These are phyloP conservation scores for Neurospora tetrasperma DNA, from an alignment of 495 filamentous ascomycete genomes.

Conservation along the genomic window DNA sequence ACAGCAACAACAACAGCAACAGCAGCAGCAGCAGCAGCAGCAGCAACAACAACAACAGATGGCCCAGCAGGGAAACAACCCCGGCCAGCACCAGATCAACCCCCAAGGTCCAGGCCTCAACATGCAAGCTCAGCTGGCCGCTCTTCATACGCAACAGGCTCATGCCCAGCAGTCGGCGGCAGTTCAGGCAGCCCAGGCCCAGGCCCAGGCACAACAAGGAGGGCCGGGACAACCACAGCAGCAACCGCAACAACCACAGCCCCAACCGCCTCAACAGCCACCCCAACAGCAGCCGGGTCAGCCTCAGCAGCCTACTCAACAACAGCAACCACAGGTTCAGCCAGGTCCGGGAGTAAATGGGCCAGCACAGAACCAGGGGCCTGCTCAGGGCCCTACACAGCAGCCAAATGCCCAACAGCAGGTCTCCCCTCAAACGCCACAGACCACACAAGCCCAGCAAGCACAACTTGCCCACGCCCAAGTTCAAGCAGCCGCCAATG, in stretches of 20 bases:
- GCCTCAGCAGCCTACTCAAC: slow-evolving; percentile 31
- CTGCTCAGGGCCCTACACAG: slow-evolving; percentile 20
- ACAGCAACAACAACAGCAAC: slow-evolving; percentile 34
- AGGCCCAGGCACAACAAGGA: slow-evolving; percentile 42
- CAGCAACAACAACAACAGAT: slow-evolving; percentile 40
- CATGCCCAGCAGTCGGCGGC: slow-evolving; percentile 28
- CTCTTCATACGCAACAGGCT: slow-evolving; percentile 21
- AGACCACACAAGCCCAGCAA: slow-evolving; percentile 46
- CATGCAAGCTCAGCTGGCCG: slow-evolving; percentile 24
- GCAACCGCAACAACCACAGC: slow-evolving; percentile 27
- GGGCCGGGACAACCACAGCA: slow-evolving; percentile 33
- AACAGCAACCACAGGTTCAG: slow-evolving; percentile 41
- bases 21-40: slow-evolving; percentile 43
- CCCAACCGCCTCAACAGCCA: slow-evolving; percentile 19
- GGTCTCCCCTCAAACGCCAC: slow-evolving; percentile 32
- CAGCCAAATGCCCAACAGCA: slow-evolving; percentile 33
- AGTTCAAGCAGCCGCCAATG: slow-evolving; percentile 14
- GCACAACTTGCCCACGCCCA: slow-evolving; percentile 25
- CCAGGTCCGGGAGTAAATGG: slow-evolving; percentile 16
- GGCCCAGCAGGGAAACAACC: slow-evolving; percentile 28
- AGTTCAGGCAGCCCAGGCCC: slow-evolving; percentile 10
- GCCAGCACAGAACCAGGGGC: slow-evolving; percentile 20
- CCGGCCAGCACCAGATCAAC: slow-evolving; percentile 34
- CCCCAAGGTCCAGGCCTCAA: slow-evolving; percentile 26
- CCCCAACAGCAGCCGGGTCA: slow-evolving; percentile 27